Evolutionary conservation across 1,284 basidiomycete species (phyloP).

Genomic region (Cutaneotrichosporon cutaneum): DNA sequence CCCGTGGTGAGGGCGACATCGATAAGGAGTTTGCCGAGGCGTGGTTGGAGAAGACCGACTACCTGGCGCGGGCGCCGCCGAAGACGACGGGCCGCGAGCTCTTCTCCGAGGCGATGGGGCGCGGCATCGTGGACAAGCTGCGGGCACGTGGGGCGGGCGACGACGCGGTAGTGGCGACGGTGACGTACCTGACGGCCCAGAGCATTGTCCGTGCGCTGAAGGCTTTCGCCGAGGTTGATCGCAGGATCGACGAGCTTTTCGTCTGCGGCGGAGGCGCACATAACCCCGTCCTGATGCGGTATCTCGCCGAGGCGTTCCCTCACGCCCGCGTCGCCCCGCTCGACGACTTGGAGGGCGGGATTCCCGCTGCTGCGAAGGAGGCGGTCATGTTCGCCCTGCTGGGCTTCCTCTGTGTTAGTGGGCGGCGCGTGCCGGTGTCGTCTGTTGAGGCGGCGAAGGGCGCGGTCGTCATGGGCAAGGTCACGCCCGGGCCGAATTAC

Average conservation of each 20-base stretch:
- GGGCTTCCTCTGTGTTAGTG: conserved; percentile 25
- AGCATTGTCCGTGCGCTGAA: conserved; percentile 21
- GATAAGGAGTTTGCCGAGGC: neutral
- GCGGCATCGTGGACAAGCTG: conserved; percentile 16
- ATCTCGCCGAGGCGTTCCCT: conserved; percentile 21
- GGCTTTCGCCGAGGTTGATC: conserved; percentile 14
- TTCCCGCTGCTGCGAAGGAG: conserved; percentile 29
- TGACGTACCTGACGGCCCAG: conserved; percentile 27
- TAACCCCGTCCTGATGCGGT: conserved; percentile 28
- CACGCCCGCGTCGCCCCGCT: conserved; percentile 26
- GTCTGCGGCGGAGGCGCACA: conserved; percentile 32
- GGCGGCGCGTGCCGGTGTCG: conserved; percentile 16
- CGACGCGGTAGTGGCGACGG: conserved; percentile 29
- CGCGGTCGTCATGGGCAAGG: conserved; percentile 23
- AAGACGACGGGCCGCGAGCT: conserved; percentile 27
- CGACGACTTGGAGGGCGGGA: conserved; percentile 17
- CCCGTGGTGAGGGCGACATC: neutral
- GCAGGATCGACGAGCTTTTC: conserved; percentile 21
- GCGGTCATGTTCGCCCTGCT: conserved; percentile 29
- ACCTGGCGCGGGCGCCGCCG: conserved; percentile 2
- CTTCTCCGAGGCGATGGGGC: conserved; percentile 25
- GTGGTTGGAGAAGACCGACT: neutral
- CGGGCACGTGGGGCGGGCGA: conserved; percentile 17
- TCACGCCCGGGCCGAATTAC: conserved; percentile 26
- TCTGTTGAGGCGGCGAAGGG: conserved; percentile 16